phyloP scores from a whole-genome alignment of 768 basidiomycete species.

The Ephemerocybe angulata region DNA sequence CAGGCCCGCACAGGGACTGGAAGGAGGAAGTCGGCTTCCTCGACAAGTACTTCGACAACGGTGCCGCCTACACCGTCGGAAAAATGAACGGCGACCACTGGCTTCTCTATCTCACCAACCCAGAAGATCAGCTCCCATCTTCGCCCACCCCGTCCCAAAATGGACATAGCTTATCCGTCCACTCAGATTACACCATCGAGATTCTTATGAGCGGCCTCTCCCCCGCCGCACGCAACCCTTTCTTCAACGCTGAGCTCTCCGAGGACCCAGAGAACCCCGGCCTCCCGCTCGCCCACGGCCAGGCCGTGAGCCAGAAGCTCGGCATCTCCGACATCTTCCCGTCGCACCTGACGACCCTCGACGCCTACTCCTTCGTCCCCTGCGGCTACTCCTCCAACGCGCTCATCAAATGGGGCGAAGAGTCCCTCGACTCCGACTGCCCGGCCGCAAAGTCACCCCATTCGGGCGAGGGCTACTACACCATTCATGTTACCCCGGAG shows the following conservation, averaged over 20 bases:
- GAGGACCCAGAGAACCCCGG: conserved; percentile 29
- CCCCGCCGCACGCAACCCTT: conserved; percentile 68
- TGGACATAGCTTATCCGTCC: conserved; percentile 13
- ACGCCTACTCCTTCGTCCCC: conserved; percentile 90
- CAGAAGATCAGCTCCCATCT: conserved; percentile 30
- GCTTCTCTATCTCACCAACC: conserved; percentile 88
- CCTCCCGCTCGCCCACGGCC: conserved; percentile 50
- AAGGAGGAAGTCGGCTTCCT: conserved; percentile 87
- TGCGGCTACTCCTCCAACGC: conserved; percentile 97
- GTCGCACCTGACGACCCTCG: conserved; percentile 70
- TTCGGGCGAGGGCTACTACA: conserved; percentile 87
- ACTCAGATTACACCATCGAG: conserved; percentile 91
- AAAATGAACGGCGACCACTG: conserved; percentile 99
- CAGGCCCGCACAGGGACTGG: conserved; percentile 93
- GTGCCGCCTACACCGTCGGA: conserved; percentile 94
- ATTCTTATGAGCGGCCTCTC: conserved; percentile 95
- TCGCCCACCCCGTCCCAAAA: conserved; percentile 14
- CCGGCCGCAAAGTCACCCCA: conserved; percentile 14
- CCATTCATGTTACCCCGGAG: conserved; percentile 98
- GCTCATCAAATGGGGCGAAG: conserved; percentile 62
- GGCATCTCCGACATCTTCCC: conserved; percentile 86
- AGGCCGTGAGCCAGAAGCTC: conserved; percentile 60
- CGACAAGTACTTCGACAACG: conserved; percentile 83
- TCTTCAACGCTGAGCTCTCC: conserved; percentile 48
- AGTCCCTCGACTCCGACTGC: conserved; percentile 18